Evolutionary conservation across 2,329 filamentous ascomycete species (phyloP).

Genomic region (Botrytis squamosa): DNA sequence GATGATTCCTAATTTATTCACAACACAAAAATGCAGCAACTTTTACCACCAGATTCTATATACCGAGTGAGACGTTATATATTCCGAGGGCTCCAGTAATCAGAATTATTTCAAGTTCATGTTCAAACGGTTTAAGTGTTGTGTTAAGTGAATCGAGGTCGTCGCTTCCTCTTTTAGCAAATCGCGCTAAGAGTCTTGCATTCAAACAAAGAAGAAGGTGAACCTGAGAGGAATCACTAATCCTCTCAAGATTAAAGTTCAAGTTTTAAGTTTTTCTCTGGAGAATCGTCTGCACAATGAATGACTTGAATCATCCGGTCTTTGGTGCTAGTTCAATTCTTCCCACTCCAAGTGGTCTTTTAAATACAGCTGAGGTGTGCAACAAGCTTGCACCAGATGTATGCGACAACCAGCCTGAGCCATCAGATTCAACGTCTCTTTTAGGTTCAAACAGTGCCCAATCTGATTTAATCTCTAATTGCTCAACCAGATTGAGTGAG

Average conservation of each 20-base stretch:
- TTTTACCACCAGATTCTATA: background rate
- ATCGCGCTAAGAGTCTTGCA: too few species aligned
- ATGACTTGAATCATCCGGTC: background rate
- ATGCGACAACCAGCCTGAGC: background rate
- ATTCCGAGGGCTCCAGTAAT: background rate
- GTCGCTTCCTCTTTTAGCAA: background rate
- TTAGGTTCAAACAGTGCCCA: background rate
- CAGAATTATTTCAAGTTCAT: too few species aligned
- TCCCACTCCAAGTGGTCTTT: background rate
- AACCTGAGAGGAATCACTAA: fast-evolving
- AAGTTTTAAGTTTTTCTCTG: background rate
- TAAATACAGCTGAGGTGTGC: background rate
- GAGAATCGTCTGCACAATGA: too few species aligned
- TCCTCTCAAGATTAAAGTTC: background rate
- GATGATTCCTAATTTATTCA: background rate
- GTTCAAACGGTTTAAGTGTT: background rate
- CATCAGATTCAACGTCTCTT: background rate
- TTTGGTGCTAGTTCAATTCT: background rate
- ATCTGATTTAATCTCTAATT: background rate
- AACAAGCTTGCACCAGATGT: background rate
- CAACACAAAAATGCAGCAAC: background rate
- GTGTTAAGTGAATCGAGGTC: background rate
- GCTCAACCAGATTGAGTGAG: background rate
- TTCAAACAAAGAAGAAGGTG: background rate
- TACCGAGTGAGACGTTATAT: background rate